Percentiles rank a stretch among this genome's conserved stretches.
These are phyloP conservation scores for Metroxylon sagu DNA, from an alignment of 176 grass and related monocot genomes.

Conservation along the genomic window DNA sequence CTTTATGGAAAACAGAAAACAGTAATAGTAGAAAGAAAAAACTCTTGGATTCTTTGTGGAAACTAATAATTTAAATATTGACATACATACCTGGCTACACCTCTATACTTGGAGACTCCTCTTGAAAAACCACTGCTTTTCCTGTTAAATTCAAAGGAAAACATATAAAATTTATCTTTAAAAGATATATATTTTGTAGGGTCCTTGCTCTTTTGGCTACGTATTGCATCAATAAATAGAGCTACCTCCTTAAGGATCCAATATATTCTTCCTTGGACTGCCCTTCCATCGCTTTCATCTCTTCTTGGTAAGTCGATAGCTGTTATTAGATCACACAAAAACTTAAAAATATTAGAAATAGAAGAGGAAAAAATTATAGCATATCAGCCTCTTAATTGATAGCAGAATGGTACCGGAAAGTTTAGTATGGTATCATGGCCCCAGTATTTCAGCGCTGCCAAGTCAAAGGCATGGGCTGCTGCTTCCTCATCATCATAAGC, in stretches of 20 bases:
- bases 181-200: too few species aligned
- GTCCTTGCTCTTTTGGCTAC: too few species aligned
- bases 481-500: constrained; percentile 88
- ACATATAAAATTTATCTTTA: too few species aligned
- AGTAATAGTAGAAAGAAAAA: too few species aligned
- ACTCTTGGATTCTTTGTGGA: too few species aligned
- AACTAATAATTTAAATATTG: too few species aligned
- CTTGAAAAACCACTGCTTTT: constrained; percentile 65
- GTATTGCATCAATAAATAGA: background rate
- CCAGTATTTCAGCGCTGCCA: constrained; percentile 98
- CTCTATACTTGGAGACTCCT: constrained; percentile 72
- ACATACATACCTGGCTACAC: constrained; percentile 43
- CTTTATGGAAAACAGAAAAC: too few species aligned
- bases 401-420: constrained; percentile 37
- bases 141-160: constrained; percentile 21
- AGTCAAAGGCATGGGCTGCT: constrained; percentile 72
- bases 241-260: constrained; percentile 52
- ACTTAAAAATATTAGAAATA: background rate
- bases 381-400: too few species aligned
- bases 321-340: constrained; percentile 4
- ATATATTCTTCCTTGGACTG: constrained; percentile 62
- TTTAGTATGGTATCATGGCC: constrained; percentile 81
- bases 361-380: background rate
- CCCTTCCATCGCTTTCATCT: constrained; percentile 43
- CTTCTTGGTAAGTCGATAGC: constrained; percentile 37